Base-by-base conservation (phyloP, 2,329 filamentous ascomycete genomes). In the Diaporthe sp. region DNA sequence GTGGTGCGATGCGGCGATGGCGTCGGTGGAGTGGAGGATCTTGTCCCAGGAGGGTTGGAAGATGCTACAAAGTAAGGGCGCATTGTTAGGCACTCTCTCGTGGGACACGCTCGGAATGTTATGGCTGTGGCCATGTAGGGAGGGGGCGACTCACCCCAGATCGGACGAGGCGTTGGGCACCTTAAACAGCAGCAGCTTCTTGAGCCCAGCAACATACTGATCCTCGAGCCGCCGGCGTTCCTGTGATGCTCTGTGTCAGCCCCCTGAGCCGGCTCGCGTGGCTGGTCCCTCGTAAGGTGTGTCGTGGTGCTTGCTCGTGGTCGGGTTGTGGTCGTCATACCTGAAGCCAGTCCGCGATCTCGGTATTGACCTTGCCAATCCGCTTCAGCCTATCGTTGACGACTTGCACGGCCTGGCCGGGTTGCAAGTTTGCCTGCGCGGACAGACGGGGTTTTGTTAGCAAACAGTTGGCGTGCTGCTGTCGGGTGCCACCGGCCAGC, bases 291-390 rank as follows among this genome's bases (percentile, higher is more conserved):
- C 17, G 31, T 67, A 22, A 49, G 19, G 13, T 46, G 19, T 58
- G 34, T 44, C 37, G 25, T 42, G 55, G 28, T 44, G 57, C 31
- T 53, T 39, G 44, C 13, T 62, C 37, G n/a, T 31, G 28, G 46
- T 68, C 44, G 73, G 68, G 77, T 76, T 75, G 74, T 70, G 61
- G 77, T 65, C 74, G 70, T 79, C 86, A 85, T 92, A 98, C 96
- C 93, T 96, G 94, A 77, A 99, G 90, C 95, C 96, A 99, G 86
- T 98, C 96, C 84, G 96, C 96, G 81, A 99, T 95, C 83, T 98
- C 95, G 79, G 88, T 86, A 85, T 99, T 98, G 86, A 98, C 87
- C 84, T 93, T 95, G 81, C 90, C 91, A 82, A 98, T 96, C 85
- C 95, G 91, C 85, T 94, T 94, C 80, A 98, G 91, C 81, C 97